These are phyloP conservation scores for Amanita subjunquillea DNA, from an alignment of 768 basidiomycete genomes.

Conservation along the genomic window DNA sequence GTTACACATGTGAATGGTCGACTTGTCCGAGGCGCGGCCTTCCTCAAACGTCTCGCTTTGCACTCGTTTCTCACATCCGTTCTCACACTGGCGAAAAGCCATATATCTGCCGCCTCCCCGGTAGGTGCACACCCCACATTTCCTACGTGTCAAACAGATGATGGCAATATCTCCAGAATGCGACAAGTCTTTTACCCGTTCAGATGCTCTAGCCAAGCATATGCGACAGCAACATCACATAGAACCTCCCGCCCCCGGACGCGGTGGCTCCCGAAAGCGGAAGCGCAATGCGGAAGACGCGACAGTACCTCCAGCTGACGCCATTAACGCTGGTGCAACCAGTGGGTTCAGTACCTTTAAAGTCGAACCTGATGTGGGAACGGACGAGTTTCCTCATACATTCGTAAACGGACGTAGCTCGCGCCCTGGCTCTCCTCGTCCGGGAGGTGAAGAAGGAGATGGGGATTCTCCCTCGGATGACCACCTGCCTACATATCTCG, in stretches of 20 bases:
- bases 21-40: constrained; percentile 73
- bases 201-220: constrained; percentile 89
- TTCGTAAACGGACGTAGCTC: constrained; percentile 13
- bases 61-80: constrained; percentile 82
- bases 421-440: constrained; percentile 13
- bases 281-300: constrained; percentile 44
- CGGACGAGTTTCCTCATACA: constrained; percentile 24
- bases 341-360: constrained; percentile 52
- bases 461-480: constrained; percentile 29
- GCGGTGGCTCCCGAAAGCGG: constrained; percentile 61
- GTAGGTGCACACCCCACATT: constrained; percentile 28
- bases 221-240: constrained; percentile 84
- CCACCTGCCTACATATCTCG: constrained; percentile 44
- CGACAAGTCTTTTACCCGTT: constrained; percentile 90
- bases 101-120: constrained; percentile 72
- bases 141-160: constrained; percentile 3
- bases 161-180: constrained; percentile 48
- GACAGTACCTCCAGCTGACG: constrained; percentile 15
- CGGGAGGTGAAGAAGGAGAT: constrained; percentile 24
- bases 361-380: constrained; percentile 39
- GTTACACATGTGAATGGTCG: constrained; percentile 85
- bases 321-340: constrained; percentile 14
- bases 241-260: constrained; percentile 59
- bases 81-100: constrained; percentile 95
- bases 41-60: constrained; percentile 81